Evolutionary conservation across 2,329 filamentous ascomycete species (phyloP).

Genomic region (Penicillium griseofulvum): DNA sequence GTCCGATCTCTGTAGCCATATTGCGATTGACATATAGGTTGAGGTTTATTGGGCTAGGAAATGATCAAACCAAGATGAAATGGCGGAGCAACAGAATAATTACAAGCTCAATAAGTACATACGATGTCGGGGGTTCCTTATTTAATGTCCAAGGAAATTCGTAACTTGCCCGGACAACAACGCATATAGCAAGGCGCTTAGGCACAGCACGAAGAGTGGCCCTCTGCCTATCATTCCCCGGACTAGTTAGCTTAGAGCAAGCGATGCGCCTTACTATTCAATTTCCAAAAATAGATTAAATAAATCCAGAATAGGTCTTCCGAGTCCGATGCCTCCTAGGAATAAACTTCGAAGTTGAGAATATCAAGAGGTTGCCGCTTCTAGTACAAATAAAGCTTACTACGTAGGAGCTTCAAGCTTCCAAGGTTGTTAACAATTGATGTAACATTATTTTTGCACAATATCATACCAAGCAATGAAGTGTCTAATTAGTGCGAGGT

Average conservation of each 20-base stretch:
- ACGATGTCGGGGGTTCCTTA: accelerated
- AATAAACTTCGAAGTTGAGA: too few relatives aligned
- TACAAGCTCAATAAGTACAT: background rate
- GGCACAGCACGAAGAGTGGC: background rate
- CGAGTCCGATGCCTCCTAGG: too few relatives aligned
- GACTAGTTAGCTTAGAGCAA: background rate
- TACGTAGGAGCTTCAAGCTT: background rate
- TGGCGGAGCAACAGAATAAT: background rate
- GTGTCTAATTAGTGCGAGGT: background rate
- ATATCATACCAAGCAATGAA: background rate
- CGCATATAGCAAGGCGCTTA: constrained; percentile 7
- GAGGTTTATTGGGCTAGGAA: background rate
- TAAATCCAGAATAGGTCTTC: too few relatives aligned
- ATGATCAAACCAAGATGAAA: background rate
- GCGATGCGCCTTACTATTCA: background rate
- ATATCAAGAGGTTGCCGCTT: too few relatives aligned
- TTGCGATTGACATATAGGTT: background rate
- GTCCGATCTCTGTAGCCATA: background rate
- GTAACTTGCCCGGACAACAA: background rate
- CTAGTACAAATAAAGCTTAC: background rate
- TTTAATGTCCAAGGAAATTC: background rate
- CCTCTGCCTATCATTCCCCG: background rate
- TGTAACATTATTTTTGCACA: background rate
- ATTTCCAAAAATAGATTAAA: background rate
- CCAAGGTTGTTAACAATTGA: background rate